These are phyloP conservation scores for Mycena rebaudengoi DNA, from an alignment of 768 basidiomycete species.

Conservation along the genomic window DNA sequence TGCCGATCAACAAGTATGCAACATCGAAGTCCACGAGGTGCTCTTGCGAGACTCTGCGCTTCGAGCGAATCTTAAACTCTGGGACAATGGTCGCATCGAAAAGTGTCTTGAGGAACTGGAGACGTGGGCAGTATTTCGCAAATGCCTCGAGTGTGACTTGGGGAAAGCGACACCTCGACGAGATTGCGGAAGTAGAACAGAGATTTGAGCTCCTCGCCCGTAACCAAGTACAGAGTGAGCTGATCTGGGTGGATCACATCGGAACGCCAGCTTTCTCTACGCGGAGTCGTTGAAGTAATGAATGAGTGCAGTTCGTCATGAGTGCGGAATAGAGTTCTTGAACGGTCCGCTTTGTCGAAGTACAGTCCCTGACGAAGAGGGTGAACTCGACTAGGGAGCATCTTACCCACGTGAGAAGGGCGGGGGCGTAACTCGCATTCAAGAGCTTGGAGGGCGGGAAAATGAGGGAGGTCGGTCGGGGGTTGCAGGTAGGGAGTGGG, in stretches of 20 bases:
- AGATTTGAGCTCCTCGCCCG: neutral
- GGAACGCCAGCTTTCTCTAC: too few species aligned
- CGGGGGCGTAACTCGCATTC: neutral
- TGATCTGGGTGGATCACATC: neutral
- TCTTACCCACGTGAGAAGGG: neutral
- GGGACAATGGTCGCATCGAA: conserved; percentile 4
- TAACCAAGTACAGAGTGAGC: neutral
- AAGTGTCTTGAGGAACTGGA: neutral
- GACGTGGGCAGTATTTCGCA: neutral
- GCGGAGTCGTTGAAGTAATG: neutral
- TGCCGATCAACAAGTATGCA: neutral
- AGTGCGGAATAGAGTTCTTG: neutral
- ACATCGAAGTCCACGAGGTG: neutral
- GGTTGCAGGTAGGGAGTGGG: neutral
- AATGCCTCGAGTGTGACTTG: conserved; percentile 1
- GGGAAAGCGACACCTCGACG: neutral
- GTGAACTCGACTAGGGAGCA: neutral
- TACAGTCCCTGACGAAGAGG: neutral
- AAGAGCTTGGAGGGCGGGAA: neutral
- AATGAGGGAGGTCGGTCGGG: neutral
- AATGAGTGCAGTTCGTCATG: neutral
- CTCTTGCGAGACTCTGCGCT: neutral
- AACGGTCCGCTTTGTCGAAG: neutral
- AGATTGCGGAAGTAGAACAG: neutral
- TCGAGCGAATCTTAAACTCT: neutral